Percentiles rank a stretch among this genome's conserved stretches.
These are phyloP conservation scores for Trichosporon sp. DNA, from an alignment of 1,284 basidiomycete genomes.

Conservation along the genomic window DNA sequence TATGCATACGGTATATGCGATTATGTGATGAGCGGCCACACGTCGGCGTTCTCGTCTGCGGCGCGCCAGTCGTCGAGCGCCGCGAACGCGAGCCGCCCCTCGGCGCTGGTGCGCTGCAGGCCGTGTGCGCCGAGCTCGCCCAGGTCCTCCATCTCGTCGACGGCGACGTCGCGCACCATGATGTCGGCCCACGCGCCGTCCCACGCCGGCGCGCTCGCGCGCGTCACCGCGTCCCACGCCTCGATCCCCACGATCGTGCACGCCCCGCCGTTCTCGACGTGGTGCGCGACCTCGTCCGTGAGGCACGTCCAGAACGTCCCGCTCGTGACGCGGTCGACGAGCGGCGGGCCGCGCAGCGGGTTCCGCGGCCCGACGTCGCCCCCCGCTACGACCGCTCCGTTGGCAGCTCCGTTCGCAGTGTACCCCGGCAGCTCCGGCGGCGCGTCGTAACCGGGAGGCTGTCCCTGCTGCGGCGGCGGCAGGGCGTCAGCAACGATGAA, in stretches of 20 bases:
- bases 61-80: neutral
- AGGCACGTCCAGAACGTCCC: neutral
- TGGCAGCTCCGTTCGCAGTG: neutral
- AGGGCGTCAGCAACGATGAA: neutral
- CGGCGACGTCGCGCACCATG: neutral
- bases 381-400: too few species aligned
- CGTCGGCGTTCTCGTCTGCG: neutral
- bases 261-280: neutral
- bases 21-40: neutral
- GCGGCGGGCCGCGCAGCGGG: neutral
- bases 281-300: neutral
- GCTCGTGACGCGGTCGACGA: neutral
- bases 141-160: neutral
- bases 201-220: neutral
- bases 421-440: neutral
- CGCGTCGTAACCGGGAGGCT: too few species aligned
- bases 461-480: neutral
- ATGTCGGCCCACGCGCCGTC: neutral
- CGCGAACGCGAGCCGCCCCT: neutral
- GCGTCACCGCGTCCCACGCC: neutral
- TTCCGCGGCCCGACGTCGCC: neutral
- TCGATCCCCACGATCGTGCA: neutral
- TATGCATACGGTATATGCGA: neutral
- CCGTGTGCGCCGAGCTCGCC: neutral
- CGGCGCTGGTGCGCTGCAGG: neutral